A percentile compares a stretch with the other conserved stretches of the same genome.
phyloP scores from a whole-genome alignment of 1,284 basidiomycete genomes.

The Malassezia japonica region DNA sequence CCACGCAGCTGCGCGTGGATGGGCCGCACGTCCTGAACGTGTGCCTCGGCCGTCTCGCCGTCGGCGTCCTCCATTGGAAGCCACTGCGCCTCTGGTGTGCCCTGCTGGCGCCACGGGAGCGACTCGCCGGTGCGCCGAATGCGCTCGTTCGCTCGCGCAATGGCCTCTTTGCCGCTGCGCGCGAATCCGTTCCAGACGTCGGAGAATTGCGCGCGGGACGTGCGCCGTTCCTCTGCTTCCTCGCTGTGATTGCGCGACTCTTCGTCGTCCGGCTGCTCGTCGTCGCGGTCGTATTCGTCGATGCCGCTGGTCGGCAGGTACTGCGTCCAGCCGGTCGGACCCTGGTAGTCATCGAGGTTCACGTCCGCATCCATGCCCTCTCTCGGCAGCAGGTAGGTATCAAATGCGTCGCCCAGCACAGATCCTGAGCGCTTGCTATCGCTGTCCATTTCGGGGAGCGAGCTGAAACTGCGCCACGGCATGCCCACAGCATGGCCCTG shows the following conservation, averaged over 20 bases:
- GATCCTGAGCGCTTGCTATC: neutral
- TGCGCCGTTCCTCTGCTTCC: neutral
- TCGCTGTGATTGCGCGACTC: neutral
- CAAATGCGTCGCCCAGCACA: constrained; percentile 7
- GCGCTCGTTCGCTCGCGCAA: neutral
- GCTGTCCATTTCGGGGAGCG: neutral
- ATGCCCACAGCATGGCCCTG: too few relatives aligned
- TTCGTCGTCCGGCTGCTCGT: constrained; percentile 1
- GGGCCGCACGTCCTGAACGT: neutral
- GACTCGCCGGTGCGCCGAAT: neutral
- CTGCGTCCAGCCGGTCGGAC: neutral
- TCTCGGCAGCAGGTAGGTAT: constrained; percentile 5
- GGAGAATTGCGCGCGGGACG: neutral
- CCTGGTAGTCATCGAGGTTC: neutral
- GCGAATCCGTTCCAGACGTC: neutral
- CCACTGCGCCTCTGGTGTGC: neutral
- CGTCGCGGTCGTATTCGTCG: neutral
- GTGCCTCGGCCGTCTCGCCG: neutral
- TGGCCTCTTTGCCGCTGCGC: neutral
- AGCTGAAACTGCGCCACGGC: neutral
- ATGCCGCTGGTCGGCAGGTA: constrained; percentile 7
- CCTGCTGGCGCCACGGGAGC: neutral
- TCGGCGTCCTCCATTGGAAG: constrained; percentile 12
- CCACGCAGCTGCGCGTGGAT: constrained; percentile 57
- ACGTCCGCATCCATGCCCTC: neutral